Percentiles rank a stretch among this genome's conserved stretches.
phyloP scores from a whole-genome alignment of 2,329 filamentous ascomycete species.

The Claviceps purpurea region DNA sequence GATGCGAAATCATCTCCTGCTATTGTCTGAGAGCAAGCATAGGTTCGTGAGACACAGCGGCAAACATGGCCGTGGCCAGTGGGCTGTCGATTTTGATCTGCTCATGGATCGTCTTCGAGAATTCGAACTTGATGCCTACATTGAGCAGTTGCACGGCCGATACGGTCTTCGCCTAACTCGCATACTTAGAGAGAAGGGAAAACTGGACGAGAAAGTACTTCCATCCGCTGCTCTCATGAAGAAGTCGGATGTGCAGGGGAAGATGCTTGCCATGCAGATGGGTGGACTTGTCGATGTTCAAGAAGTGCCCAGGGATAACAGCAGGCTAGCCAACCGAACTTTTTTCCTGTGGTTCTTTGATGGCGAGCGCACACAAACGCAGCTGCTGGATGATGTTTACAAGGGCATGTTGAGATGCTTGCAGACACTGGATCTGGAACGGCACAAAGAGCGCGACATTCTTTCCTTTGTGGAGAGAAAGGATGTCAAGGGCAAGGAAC shows the following conservation, averaged over 20 bases:
- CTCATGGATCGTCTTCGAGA: slow-evolving; percentile 60
- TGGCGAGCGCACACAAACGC: slow-evolving; percentile 52
- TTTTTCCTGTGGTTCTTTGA: slow-evolving; percentile 92
- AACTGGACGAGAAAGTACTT: slow-evolving; percentile 86
- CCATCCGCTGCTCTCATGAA: slow-evolving; percentile 71
- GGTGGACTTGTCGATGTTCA: slow-evolving; percentile 82
- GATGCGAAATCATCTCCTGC: slow-evolving; percentile 59
- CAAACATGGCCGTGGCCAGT: slow-evolving; percentile 51
- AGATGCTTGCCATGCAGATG: slow-evolving; percentile 75
- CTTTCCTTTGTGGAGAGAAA: slow-evolving; percentile 71
- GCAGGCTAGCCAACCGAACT: slow-evolving; percentile 67
- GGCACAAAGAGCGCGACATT: slow-evolving; percentile 55
- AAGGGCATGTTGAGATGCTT: slow-evolving; percentile 79
- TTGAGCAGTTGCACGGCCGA: slow-evolving; percentile 63
- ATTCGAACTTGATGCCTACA: slow-evolving; percentile 66
- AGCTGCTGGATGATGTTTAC: slow-evolving; percentile 70
- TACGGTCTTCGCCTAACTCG: slow-evolving; percentile 71
- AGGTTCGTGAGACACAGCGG: slow-evolving; percentile 57
- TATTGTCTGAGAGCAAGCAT: slow-evolving; percentile 56
- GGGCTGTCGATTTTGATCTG: slow-evolving; percentile 71
- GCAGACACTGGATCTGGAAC: slow-evolving; percentile 67
- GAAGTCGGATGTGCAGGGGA: slow-evolving; percentile 70
- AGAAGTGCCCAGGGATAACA: slow-evolving; percentile 82
- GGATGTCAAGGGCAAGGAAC: slow-evolving; percentile 74
- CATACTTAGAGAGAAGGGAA: slow-evolving; percentile 75